Percentiles rank a stretch among this genome's conserved stretches.
Conservation (phyloP, 306 rosid species). For the Cicer cuneatum region DNA sequence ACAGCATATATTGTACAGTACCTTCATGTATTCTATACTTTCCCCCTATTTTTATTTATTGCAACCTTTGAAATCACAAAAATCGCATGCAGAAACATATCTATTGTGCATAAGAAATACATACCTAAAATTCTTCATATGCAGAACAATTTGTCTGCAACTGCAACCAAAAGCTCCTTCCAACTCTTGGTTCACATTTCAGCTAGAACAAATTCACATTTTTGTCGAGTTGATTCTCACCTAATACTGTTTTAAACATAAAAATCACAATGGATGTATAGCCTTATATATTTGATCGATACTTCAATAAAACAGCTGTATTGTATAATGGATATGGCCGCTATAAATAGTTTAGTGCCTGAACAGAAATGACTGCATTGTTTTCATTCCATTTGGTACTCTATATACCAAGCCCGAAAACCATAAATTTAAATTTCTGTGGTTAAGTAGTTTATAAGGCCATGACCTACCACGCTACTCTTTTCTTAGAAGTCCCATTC, state of each 20-base stretch:
- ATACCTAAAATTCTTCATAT: not conserved
- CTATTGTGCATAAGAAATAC: not conserved
- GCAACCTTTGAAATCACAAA: not conserved
- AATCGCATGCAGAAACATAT: not conserved
- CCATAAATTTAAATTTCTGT: conserved; percentile 5
- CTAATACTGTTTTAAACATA: not conserved
- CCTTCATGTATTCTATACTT: not conserved
- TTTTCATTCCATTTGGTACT: conserved; percentile 35
- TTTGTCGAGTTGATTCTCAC: conserved; percentile 14
- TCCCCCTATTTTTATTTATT: not conserved
- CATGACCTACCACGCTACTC: conserved; percentile 17
- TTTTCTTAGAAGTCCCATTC: conserved; percentile 29
- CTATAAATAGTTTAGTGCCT: conserved; percentile 8
- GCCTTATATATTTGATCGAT: not conserved
- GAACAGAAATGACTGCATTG: conserved; percentile 25
- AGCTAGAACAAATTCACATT: conserved; percentile 3
- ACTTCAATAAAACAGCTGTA: conserved; percentile 22
- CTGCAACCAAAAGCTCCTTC: not conserved
- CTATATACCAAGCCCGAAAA: not conserved
- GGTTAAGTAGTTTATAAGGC: not conserved
- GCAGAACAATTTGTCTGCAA: not conserved
- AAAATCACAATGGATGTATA: not conserved
- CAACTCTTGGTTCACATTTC: not conserved
- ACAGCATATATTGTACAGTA: not conserved
- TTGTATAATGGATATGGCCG: not conserved